A percentile compares a stretch with the other conserved stretches of the same genome.
These are phyloP conservation scores for Scheffersomyces coipomensis DNA, from an alignment of 805 yeast species.

Conservation along the genomic window DNA sequence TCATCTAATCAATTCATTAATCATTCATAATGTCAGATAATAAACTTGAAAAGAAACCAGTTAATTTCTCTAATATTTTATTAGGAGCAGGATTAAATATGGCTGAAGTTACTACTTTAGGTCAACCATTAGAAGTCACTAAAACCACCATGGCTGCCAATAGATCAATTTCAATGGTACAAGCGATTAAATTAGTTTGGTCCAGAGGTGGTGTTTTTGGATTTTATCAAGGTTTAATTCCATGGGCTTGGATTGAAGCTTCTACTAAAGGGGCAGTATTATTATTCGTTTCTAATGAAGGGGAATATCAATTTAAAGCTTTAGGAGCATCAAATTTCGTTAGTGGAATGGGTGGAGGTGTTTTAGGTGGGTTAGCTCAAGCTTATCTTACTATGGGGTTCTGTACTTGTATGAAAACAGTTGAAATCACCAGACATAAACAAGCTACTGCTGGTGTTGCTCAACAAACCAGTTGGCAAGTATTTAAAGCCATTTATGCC, in stretches of 20 bases:
- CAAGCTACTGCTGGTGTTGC: constrained; percentile 66
- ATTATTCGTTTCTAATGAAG: constrained; percentile 88
- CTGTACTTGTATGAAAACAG: constrained; percentile 99
- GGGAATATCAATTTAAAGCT: constrained; percentile 71
- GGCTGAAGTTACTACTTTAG: constrained; percentile 91
- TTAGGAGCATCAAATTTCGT: constrained; percentile 66
- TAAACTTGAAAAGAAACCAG: constrained; percentile 72
- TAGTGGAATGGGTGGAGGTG: constrained; percentile 94
- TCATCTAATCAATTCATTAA: too few species aligned
- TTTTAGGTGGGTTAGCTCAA: constrained; percentile 94
- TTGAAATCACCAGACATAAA: constrained; percentile 90
- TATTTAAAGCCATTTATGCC: constrained; percentile 77
- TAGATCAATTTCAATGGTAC: constrained; percentile 63
- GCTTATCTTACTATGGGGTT: constrained; percentile 96
- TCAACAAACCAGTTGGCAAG: constrained; percentile 74
- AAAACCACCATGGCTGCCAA: constrained; percentile 99
- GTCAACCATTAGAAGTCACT: constrained; percentile 94
- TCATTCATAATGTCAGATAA: background rate
- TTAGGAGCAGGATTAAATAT: constrained; percentile 92
- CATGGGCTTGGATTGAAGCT: constrained; percentile 99
- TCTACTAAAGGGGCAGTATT: constrained; percentile 98
- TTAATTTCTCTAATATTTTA: constrained; percentile 83
- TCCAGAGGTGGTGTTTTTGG: constrained; percentile 91
- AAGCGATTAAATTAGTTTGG: constrained; percentile 78
- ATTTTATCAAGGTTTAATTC: constrained; percentile 95